Evolutionary conservation across 306 rosid genomes (phyloP).

Genomic region (Alnus glutinosa): DNA sequence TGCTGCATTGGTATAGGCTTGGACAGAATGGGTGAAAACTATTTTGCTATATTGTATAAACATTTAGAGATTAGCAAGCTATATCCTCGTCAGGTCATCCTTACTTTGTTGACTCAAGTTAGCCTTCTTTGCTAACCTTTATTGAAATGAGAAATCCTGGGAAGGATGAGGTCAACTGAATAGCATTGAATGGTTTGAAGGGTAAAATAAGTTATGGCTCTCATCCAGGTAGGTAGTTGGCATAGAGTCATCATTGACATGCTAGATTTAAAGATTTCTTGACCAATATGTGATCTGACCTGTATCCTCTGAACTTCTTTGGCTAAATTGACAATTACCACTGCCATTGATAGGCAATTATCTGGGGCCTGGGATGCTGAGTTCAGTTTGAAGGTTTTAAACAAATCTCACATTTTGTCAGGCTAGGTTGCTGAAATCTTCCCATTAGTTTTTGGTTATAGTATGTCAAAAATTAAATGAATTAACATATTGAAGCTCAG

Average conservation of each 20-base stretch:
- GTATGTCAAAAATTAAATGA: too few relatives aligned
- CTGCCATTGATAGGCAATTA: too few relatives aligned
- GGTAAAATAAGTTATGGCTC: background rate
- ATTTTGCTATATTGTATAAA: background rate
- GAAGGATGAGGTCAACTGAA: background rate
- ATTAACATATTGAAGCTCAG: background rate
- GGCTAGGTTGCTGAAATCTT: too few relatives aligned
- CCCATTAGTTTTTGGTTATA: too few relatives aligned
- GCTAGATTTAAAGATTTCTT: too few relatives aligned
- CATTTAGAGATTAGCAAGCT: background rate
- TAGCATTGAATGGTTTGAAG: background rate
- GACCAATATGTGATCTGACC: too few relatives aligned
- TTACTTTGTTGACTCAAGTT: background rate
- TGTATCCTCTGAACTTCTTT: too few relatives aligned
- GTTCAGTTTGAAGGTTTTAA: too few relatives aligned
- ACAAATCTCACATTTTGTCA: too few relatives aligned
- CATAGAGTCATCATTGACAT: too few relatives aligned
- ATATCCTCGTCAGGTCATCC: background rate
- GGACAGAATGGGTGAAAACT: background rate
- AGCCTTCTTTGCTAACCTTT: background rate
- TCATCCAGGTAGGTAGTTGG: background rate
- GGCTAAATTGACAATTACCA: too few relatives aligned
- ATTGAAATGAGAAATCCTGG: background rate
- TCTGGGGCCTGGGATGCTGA: too few relatives aligned
- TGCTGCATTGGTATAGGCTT: background rate